Evolutionary conservation across 345 rosid species (phyloP), one percentile per base, ranked within the genome.

Genomic region (Brassica nigra): DNA sequence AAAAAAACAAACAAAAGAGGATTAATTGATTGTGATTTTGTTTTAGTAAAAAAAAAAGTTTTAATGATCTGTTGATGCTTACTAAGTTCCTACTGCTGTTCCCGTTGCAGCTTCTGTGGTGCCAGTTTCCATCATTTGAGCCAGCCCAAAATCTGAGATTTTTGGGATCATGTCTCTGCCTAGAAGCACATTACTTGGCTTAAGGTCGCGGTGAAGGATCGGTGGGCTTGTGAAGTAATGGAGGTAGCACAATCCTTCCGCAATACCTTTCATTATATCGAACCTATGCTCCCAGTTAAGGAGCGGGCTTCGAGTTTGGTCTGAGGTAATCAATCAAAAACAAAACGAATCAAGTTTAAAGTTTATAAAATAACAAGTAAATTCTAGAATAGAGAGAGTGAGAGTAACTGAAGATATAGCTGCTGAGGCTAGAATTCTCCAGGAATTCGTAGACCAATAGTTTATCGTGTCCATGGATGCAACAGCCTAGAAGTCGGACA

Each of bases 401-500:
- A 31, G 6, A 14, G 76, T 31, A 0, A 87, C 90, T 86, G 16
- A 77, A 85, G 30, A 87, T 59, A 39, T 80, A 73, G 57, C 2
- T 27, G 62, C 86, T 86, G 1, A 90, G 91, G 73, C 95, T 85
- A 75, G 58, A 68, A 70, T 87, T 88, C 6, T 76, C 80, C 36
- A 90, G 78, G 64, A 49, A 80, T 76, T 90, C 92, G 16, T 89
- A 90, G 6, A 87, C 37, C n/a, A 90, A 86, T 6, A 90, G 58
- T 61, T 80, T 90, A 27, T 86, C 95, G 5, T 67, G 74, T 52
- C 79, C 81, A 12, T 87, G 78, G 2, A 84, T 30, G 75, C 95
- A 88, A 66, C 83, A 89, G 2, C 90, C 89, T 90, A 23, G 27
- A 23, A 23, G 27, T 23, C 27, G 27, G 27, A 23, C 27, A 23